phyloP scores from a whole-genome alignment of 208 protist genomes.

The Crithidia thermophila region DNA sequence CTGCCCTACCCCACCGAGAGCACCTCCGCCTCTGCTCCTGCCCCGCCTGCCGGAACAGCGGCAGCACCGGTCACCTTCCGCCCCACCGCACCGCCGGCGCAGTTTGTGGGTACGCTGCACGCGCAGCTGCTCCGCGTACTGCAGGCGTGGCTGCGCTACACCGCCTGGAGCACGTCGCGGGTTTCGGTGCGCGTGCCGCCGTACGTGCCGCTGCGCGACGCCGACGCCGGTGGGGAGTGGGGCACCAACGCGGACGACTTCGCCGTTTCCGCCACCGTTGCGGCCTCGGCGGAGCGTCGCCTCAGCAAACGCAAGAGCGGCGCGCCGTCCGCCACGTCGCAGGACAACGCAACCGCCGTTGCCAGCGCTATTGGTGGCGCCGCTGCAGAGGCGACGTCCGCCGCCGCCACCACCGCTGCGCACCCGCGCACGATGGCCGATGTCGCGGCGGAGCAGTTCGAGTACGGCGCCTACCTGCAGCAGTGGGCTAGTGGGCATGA shows the following conservation, averaged over 20 bases:
- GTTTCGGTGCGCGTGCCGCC: slow-evolving; percentile 38
- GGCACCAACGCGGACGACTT: neutral
- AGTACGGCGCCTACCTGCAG: slow-evolving; percentile 34
- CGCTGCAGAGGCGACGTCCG: neutral
- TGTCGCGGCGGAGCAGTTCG: slow-evolving; percentile 35
- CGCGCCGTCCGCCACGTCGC: neutral
- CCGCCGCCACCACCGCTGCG: slow-evolving; percentile 5
- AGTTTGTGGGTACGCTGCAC: slow-evolving; percentile 30
- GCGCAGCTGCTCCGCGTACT: slow-evolving; percentile 31
- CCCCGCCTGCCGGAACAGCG: too few relatives aligned
- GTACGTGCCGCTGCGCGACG: slow-evolving; percentile 40
- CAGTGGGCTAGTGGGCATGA: neutral
- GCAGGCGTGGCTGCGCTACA: slow-evolving; percentile 32
- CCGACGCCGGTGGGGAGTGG: slow-evolving; percentile 24
- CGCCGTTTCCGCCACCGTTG: slow-evolving; percentile 1
- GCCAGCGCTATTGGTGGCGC: neutral
- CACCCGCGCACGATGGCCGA: slow-evolving; percentile 32
- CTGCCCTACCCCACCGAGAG: slow-evolving; percentile 30
- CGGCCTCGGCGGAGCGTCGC: slow-evolving; percentile 1
- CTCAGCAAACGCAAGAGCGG: slow-evolving; percentile 19
- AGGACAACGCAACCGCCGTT: neutral
- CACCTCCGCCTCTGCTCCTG: too few relatives aligned
- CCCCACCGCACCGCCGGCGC: slow-evolving; percentile 24
- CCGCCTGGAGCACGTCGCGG: slow-evolving; percentile 24
- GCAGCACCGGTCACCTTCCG: slow-evolving; percentile 6